These are phyloP conservation scores for Penicillium concentricum DNA, from an alignment of 2,329 filamentous ascomycete genomes.

Conservation along the genomic window DNA sequence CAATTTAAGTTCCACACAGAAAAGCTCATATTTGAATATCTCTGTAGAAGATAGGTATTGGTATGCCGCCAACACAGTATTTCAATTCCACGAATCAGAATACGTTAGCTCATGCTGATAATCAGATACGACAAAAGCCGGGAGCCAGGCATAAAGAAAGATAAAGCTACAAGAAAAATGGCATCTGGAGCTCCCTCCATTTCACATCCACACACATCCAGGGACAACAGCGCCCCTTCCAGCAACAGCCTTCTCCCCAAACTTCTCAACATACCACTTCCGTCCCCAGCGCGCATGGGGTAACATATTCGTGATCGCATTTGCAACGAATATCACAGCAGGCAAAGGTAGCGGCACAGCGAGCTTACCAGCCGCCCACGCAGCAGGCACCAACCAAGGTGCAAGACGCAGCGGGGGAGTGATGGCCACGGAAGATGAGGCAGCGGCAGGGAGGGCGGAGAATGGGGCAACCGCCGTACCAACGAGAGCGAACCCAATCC, in stretches of 20 bases:
- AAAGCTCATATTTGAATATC: no score
- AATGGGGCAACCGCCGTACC: conserved; percentile 39
- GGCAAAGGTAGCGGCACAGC: conserved; percentile 62
- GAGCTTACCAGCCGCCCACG: conserved; percentile 26
- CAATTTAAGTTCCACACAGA: not conserved
- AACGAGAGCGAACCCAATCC: conserved; percentile 78
- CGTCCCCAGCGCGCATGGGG: conserved; percentile 78
- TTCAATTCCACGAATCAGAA: not conserved
- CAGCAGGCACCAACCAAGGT: conserved; percentile 38
- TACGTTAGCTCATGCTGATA: not conserved
- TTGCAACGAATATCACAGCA: conserved; percentile 77
- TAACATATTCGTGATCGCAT: conserved; percentile 86
- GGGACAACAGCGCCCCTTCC: conserved; percentile 73
- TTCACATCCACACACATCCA: conserved; percentile 44
- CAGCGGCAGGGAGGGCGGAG: conserved; percentile 2
- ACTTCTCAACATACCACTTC: conserved; percentile 83
- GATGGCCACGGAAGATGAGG: conserved; percentile 1
- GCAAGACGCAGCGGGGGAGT: conserved; percentile 31
- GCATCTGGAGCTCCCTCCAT: not conserved
- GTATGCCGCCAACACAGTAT: not conserved
- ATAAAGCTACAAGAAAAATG: not conserved
- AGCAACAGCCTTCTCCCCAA: conserved; percentile 78
- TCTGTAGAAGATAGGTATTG: no score
- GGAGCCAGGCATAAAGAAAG: not conserved
- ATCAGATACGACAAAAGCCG: no score